Evolutionary conservation across 805 yeast species (phyloP).

Genomic region (Wickerhamomyces hampshirensis): DNA sequence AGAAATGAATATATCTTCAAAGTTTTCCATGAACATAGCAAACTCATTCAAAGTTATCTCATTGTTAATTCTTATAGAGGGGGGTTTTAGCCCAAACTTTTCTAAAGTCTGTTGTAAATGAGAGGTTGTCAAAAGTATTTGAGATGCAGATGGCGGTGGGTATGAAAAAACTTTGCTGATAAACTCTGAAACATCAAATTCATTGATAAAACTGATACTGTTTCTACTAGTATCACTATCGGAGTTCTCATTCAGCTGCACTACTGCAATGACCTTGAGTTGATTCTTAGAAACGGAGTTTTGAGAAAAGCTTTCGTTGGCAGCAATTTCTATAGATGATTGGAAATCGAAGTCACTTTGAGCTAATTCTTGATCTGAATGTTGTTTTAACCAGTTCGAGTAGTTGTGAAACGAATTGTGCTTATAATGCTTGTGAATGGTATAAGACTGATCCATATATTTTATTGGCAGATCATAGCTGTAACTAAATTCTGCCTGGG

Average conservation of each 20-base stretch:
- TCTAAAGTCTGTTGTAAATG: too few species aligned
- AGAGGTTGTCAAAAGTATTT: too few species aligned
- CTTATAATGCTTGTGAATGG: slow-evolving; percentile 15
- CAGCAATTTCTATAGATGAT: too few species aligned
- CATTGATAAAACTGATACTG: slow-evolving; percentile 1
- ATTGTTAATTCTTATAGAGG: too few species aligned
- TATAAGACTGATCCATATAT: slow-evolving; percentile 20
- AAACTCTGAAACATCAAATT: slow-evolving; percentile 6
- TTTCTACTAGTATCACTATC: slow-evolving; percentile 14
- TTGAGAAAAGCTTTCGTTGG: too few species aligned
- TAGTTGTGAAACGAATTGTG: slow-evolving; percentile 17
- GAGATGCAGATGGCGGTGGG: background rate
- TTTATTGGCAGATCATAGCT: slow-evolving; percentile 1
- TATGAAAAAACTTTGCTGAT: slow-evolving; percentile 10
- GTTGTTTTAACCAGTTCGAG: slow-evolving; percentile 12
- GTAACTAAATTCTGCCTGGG: slow-evolving; percentile 1
- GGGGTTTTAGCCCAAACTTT: too few species aligned
- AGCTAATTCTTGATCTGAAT: slow-evolving; percentile 12
- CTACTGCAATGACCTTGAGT: too few species aligned
- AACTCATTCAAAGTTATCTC: slow-evolving; percentile 8
- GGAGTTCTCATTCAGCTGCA: slow-evolving; percentile 7
- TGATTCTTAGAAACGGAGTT: too few species aligned
- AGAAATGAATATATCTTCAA: too few species aligned
- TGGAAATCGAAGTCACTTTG: slow-evolving; percentile 19
- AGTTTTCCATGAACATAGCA: slow-evolving; percentile 3